phyloP scores from a whole-genome alignment of 1,284 basidiomycete species.

The Microbotryum scabiosae region DNA sequence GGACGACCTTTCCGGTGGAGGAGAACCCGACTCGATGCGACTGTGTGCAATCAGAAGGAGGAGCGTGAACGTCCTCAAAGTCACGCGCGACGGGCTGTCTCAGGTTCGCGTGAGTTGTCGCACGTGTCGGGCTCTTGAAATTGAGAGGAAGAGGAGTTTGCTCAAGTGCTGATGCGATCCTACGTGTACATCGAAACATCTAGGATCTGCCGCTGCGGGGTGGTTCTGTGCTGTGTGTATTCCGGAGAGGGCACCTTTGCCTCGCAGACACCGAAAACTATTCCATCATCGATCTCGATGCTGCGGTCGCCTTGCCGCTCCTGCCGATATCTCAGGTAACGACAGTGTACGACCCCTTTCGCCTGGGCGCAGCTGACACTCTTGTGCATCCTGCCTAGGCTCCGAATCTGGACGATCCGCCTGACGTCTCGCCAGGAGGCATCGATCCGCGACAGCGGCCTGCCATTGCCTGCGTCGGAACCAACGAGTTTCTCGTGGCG shows the following conservation, averaged over 20 bases:
- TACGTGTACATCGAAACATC: background rate
- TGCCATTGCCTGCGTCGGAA: conserved; percentile 61
- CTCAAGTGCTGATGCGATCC: background rate
- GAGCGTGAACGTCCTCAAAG: conserved; percentile 57
- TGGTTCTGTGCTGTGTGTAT: conserved; percentile 53
- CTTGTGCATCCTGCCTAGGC: conserved; percentile 39
- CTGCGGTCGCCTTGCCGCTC: conserved; percentile 57
- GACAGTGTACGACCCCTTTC: no score
- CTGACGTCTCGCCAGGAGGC: background rate
- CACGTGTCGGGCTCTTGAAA: background rate
- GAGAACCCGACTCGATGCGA: conserved; percentile 55
- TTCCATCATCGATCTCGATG: conserved; percentile 65
- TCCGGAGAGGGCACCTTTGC: conserved; percentile 60
- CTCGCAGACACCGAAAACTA: conserved; percentile 64
- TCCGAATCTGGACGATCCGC: conserved; percentile 11
- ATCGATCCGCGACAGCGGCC: conserved; percentile 52
- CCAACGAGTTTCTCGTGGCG: conserved; percentile 59
- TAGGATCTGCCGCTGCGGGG: conserved; percentile 68
- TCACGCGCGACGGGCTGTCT: conserved; percentile 51
- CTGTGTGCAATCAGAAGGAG: conserved; percentile 68
- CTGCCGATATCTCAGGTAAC: conserved; percentile 63
- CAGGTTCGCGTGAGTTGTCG: conserved; percentile 50
- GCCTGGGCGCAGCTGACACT: background rate
- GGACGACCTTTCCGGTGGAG: conserved; percentile 52
- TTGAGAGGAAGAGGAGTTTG: background rate